phyloP scores from a whole-genome alignment of 192 early-diverging fungal genomes.

The Backusella psychrophila region DNA sequence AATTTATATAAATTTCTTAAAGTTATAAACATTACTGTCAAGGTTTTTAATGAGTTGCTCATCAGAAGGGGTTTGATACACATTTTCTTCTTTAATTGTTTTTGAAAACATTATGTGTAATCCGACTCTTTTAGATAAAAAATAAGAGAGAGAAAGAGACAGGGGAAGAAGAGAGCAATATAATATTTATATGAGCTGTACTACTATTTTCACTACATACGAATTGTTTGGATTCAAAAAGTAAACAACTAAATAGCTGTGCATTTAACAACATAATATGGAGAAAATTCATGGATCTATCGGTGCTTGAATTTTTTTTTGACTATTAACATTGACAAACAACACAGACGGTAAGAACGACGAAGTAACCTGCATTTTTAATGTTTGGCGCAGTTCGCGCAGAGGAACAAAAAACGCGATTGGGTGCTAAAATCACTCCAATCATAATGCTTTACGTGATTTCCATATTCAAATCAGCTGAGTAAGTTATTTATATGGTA shows the following conservation, averaged over 20 bases:
- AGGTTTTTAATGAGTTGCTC: background rate
- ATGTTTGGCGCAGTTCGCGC: background rate
- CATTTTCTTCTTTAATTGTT: background rate
- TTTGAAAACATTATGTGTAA: background rate
- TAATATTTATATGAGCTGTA: background rate
- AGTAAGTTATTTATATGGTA: background rate
- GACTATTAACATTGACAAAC: too few relatives aligned
- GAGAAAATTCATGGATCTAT: too few relatives aligned
- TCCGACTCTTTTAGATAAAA: background rate
- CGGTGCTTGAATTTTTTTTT: too few relatives aligned
- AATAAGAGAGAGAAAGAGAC: background rate
- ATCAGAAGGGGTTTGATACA: background rate
- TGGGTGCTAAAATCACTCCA: background rate
- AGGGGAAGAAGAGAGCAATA: background rate
- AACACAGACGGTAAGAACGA: too few relatives aligned
- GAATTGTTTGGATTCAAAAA: too few relatives aligned
- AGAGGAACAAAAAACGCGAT: background rate
- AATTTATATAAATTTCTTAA: background rate
- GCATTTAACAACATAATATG: too few relatives aligned
- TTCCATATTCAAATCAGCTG: background rate
- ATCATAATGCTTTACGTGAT: background rate
- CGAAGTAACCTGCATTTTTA: background rate
- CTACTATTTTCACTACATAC: background rate
- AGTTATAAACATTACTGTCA: background rate
- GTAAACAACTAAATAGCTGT: too few relatives aligned